Base-by-base conservation (phyloP, 2,329 filamentous ascomycete species). In the Berkeleyomyces rouxiae region DNA sequence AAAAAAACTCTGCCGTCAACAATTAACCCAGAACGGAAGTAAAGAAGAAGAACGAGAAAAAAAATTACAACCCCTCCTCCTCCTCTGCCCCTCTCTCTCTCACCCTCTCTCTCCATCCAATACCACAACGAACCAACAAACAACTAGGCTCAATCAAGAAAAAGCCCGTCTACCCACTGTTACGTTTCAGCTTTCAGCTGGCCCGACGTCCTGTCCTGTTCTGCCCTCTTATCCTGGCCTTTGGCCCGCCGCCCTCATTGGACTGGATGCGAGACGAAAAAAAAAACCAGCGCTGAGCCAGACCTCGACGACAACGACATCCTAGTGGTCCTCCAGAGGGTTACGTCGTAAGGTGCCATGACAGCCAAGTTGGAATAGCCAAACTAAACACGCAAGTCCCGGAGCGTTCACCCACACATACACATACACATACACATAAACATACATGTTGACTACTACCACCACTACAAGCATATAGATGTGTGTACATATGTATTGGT, bases 171-270 rank as follows among this genome's bases (percentile, higher is more conserved):
- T 51, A 23, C 55, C n/a, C 33, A 58, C n/a, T 31, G 39, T 31
- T 61, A 44, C 59, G 59, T 61, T 51, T 61, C 59, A 61, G 59
- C 59, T 61, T 61, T 61, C 59, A 61, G 59, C 59, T 61, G 36
- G n/a, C 13, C 46, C 36, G 16, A 16, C 16, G 51, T 40, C 36
- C 16, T 49, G n/a, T 53, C 23, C 51, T 40, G n/a, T n/a, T 23
- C 46, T 33, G n/a, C 36, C 16, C 51, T 40, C 36, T 39, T 49
- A 16, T 53, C 23, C 13, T 53, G n/a, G 36, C 31, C 6, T 46
- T 61, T 31, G 57, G 10, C 31, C 36, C 10, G 10, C 11, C 47
- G 47, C 47, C 10, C 16, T 23, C 16, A 51, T 51, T 51, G 47
- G 23, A 51, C 47, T 51, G 16, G 16, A 51, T n/a, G 10, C 36